Evolutionary conservation across 2,329 filamentous ascomycete genomes (phyloP).

Genomic region (Ceratocystis ficicola): DNA sequence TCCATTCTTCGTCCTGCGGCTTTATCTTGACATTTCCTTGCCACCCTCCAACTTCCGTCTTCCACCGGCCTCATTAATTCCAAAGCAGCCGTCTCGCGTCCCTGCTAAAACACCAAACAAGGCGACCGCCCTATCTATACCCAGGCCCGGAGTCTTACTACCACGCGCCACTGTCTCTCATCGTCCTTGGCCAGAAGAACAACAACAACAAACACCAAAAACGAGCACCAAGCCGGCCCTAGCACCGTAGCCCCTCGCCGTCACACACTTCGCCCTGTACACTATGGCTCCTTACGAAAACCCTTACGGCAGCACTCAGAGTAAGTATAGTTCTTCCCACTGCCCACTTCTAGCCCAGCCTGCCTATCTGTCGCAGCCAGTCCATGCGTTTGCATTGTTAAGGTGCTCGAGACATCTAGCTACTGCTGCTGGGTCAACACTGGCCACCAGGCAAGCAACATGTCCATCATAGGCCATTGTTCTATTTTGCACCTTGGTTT

Average conservation of each 20-base stretch:
- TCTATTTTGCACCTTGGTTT: neutral
- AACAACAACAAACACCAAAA: no score
- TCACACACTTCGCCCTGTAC: neutral
- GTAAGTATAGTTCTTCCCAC: neutral
- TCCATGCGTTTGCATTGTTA: neutral
- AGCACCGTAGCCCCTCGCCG: neutral
- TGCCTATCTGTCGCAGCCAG: neutral
- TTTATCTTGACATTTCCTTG: neutral
- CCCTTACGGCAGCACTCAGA: conserved; percentile 8
- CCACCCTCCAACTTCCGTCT: neutral
- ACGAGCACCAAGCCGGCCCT: no score
- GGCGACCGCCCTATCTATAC: neutral
- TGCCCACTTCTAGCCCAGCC: neutral
- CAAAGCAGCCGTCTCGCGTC: neutral
- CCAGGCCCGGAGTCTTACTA: neutral
- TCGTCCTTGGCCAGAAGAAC: no score
- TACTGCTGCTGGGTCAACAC: neutral
- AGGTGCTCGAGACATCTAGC: neutral
- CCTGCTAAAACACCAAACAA: neutral
- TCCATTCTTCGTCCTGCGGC: neutral
- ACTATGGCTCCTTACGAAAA: conserved; percentile 1
- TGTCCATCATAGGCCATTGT: neutral
- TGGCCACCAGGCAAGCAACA: neutral
- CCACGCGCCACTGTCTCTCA: no score
- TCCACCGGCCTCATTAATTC: neutral